phyloP scores from a whole-genome alignment of 2,329 filamentous ascomycete genomes.

The Hymenoscyphus infarciens region DNA sequence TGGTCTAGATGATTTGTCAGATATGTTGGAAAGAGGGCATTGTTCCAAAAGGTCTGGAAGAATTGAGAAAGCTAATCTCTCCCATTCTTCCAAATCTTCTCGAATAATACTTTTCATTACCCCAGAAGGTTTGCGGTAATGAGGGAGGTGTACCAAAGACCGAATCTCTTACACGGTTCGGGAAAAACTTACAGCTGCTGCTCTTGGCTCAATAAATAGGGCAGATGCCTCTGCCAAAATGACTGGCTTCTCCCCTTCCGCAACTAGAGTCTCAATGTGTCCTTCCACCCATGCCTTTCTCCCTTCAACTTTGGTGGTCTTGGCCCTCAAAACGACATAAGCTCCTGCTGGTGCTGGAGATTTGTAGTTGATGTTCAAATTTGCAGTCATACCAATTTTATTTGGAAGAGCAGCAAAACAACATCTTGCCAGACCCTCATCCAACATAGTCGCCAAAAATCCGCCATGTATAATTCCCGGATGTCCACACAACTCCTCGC shows the following conservation, averaged over 20 bases:
- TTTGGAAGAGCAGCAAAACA: conserved; percentile 87
- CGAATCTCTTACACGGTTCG: no score
- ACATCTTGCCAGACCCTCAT: conserved; percentile 84
- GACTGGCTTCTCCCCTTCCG: conserved; percentile 57
- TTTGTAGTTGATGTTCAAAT: conserved; percentile 77
- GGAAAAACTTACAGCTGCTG: conserved; percentile 52
- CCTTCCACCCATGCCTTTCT: conserved; percentile 94
- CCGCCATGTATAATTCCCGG: conserved; percentile 89
- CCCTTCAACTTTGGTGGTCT: conserved; percentile 82
- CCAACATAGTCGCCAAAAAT: conserved; percentile 83
- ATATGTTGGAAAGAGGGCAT: neutral
- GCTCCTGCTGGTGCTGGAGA: conserved; percentile 71
- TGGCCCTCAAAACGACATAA: conserved; percentile 74
- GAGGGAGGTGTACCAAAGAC: no score
- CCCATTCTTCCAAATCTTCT: no score
- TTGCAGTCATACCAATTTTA: conserved; percentile 82
- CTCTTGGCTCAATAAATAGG: conserved; percentile 83
- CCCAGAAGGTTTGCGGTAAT: no score
- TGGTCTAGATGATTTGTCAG: conserved; percentile 16
- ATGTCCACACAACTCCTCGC: conserved; percentile 79
- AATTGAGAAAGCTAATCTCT: no score
- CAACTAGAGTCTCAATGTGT: conserved; percentile 72
- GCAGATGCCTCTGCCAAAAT: conserved; percentile 80
- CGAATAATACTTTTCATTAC: no score
- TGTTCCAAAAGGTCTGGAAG: neutral